Percentiles rank a stretch among this genome's conserved stretches.
Evolutionary conservation across 1,139 yeast genomes (phyloP).

Genomic region (Yamadazyma kanchanaburiensis): DNA sequence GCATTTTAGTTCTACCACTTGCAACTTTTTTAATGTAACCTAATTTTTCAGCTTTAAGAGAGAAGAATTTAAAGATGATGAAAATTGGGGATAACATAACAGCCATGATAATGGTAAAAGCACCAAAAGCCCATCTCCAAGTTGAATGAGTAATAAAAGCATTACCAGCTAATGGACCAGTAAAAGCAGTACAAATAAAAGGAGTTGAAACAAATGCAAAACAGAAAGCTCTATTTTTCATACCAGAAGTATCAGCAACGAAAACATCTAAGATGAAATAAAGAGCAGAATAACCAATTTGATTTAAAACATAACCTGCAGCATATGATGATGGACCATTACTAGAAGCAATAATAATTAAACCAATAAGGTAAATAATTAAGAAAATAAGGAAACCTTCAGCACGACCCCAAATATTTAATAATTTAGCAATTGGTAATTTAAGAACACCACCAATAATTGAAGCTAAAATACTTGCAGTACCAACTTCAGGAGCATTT

Average conservation of each 20-base stretch:
- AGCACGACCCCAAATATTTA: conserved; percentile 36
- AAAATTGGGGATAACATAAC: conserved; percentile 3
- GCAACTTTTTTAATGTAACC: conserved; percentile 2
- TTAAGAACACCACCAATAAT: conserved; percentile 34
- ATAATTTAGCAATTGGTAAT: conserved; percentile 36
- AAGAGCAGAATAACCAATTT: conserved; percentile 3
- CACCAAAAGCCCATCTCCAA: conserved; percentile 8
- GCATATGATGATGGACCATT: conserved; percentile 5
- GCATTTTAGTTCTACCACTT: conserved; percentile 5
- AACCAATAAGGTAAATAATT: conserved; percentile 4
- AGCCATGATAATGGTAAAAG: conserved; percentile 5
- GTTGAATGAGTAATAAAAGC: conserved; percentile 2
- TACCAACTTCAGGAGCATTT: conserved; percentile 31
- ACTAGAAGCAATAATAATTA: conserved; percentile 5
- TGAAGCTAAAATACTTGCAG: conserved; percentile 34
- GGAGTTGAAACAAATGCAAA: conserved; percentile 23
- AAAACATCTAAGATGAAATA: conserved; percentile 6
- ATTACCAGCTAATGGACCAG: conserved; percentile 6
- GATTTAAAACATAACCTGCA: conserved; percentile 5
- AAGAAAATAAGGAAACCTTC: conserved; percentile 18
- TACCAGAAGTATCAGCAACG: conserved; percentile 7
- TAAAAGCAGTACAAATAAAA: conserved; percentile 7
- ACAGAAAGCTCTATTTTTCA: conserved; percentile 11
- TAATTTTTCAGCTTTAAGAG: conserved; percentile 4
- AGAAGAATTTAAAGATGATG: conserved; percentile 3